Evolutionary conservation across 441 rosid species (phyloP), one percentile per base, ranked within the genome.

Genomic region (Pelargonium australe): DNA sequence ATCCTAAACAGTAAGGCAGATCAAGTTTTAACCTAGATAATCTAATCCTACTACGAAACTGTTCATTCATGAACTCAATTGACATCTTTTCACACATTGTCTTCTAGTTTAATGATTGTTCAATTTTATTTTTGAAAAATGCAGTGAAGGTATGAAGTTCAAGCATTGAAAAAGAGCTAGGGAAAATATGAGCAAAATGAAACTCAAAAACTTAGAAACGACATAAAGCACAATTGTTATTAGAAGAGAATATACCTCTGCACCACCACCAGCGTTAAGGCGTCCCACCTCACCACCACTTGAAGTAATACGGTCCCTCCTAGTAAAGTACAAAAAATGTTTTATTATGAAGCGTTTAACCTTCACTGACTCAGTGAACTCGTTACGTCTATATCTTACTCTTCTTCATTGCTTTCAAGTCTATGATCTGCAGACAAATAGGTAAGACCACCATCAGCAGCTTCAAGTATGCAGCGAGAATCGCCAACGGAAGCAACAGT

Each of bases 241-340:
- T 43, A 25, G 71, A 72, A 73, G 58, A 72, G 45, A 72, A 63
- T 57, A 64, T 85, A 95, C 99, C 98, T 90, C 96, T 8, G 97
- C 84, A 79, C 99, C 99, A 70, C 98, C 93, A 66, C 99, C 99
- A 69, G 99, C 83, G 78, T 90, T 92, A 62, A 95, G 83, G 65
- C 98, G 90, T 64, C 99, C 99, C 74, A 95, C 98, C 82, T 95
- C 99, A 76, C 99, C 99, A 63, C 99, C 99, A 77, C 99, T 87
- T 66, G 95, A 86, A 63, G 97, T 95, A 66, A 95, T 84, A 13
- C 98, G 98, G 7, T 82, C 87, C 84, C 97, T 84, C 93, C 99
- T 95, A 66, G 61, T 63, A 69, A 68, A 75, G 77, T 17, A 70
- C 17, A 58, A 71, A 65, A 25, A 68, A 5, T 63, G 60, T 68